Conservation (phyloP, 2,329 filamentous ascomycete species). For the Talaromyces rugulosus region DNA sequence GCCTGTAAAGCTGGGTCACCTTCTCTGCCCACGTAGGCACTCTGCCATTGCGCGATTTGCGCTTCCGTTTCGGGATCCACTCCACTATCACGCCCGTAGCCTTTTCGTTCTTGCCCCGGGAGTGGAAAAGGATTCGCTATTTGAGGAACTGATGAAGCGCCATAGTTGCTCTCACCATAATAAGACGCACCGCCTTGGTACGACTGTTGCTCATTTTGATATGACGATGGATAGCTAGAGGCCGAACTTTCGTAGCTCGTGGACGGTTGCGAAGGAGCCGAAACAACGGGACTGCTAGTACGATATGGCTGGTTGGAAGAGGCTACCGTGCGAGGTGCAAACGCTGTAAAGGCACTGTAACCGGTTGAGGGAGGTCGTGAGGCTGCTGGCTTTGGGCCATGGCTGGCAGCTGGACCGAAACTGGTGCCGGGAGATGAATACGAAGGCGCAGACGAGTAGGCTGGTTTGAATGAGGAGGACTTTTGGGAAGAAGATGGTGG, state of each 20-base stretch:
- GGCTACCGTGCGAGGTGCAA: constrained; percentile 58
- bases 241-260: constrained; percentile 23
- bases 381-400: constrained; percentile 25
- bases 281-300: constrained; percentile 33
- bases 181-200: constrained; percentile 36
- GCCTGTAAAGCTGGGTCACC: constrained; percentile 32
- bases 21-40: constrained; percentile 71
- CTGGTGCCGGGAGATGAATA: constrained; percentile 21
- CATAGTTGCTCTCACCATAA: constrained; percentile 41
- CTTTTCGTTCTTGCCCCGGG: constrained; percentile 46
- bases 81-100: constrained; percentile 34
- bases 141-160: constrained; percentile 57
- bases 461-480: constrained; percentile 45
- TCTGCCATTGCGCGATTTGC: constrained; percentile 93
- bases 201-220: constrained; percentile 35
- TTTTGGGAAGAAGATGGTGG: constrained; percentile 54
- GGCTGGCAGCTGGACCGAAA: constrained; percentile 21
- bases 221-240: constrained; percentile 34
- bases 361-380: constrained; percentile 17
- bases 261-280: constrained; percentile 31
- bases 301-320: constrained; percentile 35
- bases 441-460: constrained; percentile 45
- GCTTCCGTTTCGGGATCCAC: constrained; percentile 78
- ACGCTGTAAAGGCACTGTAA: constrained; percentile 50
- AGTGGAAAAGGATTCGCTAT: constrained; percentile 78